Base-by-base conservation (phyloP, 192 early-diverging fungal species). In the Podila epicladia region DNA sequence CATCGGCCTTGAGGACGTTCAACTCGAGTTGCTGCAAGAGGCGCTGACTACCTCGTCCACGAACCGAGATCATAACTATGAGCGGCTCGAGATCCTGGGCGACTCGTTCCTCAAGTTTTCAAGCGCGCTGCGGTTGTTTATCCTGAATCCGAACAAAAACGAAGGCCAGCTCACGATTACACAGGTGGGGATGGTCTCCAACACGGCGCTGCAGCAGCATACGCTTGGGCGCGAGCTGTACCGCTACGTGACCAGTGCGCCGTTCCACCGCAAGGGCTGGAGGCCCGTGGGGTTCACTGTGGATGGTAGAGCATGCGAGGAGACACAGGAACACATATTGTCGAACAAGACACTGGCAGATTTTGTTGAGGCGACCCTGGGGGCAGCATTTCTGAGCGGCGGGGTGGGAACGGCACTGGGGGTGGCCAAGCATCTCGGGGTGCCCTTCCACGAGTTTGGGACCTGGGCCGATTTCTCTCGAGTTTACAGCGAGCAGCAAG, bases 41-140 rank as follows among this genome's bases (percentile, higher is more conserved):
- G 97, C 96, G 6, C 85, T 95, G 51, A 95, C 95, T 0, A 78
- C 93, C 5, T 85, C 94, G 15, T 87, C 88, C 11, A 83, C 94
- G 3, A 87, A 65, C 58, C 84, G 88, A 69, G 85, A 87, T 33
- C 85, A 87, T 69, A 90, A 93, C 77, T 97, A 97, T 72, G 93
- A 98, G 83, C 92, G 97, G 0, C 82, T 96, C 0, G 96, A 98
- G 86, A 91, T 92, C 11, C 83, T 97, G 22, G 97, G 97, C 9
- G 96, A 98, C 71, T 89, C 95, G 22, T 92, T 95, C 58, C 82
- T 98, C 11, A 98, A 98, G 69, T 85, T 93, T 50, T 79, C 93
- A 8, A 83, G 88, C 7, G 88, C 91, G 0, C 74, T 93, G 20
- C 88, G 91, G 69, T 71, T 97, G 37, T 98, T 93, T 83, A 92